Percentiles rank a stretch among this genome's conserved stretches.
Evolutionary conservation across 805 yeast genomes (phyloP).

Genomic region (Komagataella ulmi): DNA sequence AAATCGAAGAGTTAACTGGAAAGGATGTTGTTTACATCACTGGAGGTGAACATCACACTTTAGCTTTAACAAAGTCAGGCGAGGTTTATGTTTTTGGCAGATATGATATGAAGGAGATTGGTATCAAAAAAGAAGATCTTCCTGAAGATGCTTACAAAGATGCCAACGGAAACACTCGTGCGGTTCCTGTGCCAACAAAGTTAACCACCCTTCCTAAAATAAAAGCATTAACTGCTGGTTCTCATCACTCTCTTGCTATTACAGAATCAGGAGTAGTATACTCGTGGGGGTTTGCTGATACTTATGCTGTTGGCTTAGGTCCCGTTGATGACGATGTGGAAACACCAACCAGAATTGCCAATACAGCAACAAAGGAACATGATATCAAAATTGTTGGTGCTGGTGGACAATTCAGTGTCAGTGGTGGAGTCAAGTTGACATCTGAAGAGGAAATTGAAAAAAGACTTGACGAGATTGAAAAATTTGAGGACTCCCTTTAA

Average conservation of each 20-base stretch:
- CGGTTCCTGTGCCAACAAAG: slow-evolving; percentile 76
- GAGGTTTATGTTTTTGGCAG: slow-evolving; percentile 80
- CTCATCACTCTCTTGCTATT: slow-evolving; percentile 86
- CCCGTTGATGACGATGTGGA: slow-evolving; percentile 74
- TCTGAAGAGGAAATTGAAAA: slow-evolving; percentile 39
- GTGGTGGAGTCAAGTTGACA: slow-evolving; percentile 63
- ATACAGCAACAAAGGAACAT: slow-evolving; percentile 83
- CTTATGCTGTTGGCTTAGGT: slow-evolving; percentile 93
- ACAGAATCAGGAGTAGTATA: slow-evolving; percentile 74
- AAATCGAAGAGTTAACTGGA: slow-evolving; percentile 48
- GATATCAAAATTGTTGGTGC: slow-evolving; percentile 68
- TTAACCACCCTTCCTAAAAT: slow-evolving; percentile 43
- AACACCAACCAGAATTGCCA: slow-evolving; percentile 76
- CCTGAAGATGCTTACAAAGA: slow-evolving; percentile 69
- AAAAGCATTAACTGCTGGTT: slow-evolving; percentile 62
- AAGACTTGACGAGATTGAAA: slow-evolving; percentile 37
- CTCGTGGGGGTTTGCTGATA: slow-evolving; percentile 98
- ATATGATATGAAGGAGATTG: slow-evolving; percentile 86
- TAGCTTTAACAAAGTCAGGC: slow-evolving; percentile 64
- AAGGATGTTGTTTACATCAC: slow-evolving; percentile 49
- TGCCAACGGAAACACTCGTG: slow-evolving; percentile 67
- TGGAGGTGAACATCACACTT: slow-evolving; percentile 92
- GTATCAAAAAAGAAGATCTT: slow-evolving; percentile 50
- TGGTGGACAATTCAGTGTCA: slow-evolving; percentile 92
- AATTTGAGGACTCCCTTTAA: slow-evolving; percentile 23